Percentiles rank a stretch among this genome's conserved stretches.
phyloP scores from a whole-genome alignment of 1,284 basidiomycete species.

The Erythrobasidium hasegawianum region DNA sequence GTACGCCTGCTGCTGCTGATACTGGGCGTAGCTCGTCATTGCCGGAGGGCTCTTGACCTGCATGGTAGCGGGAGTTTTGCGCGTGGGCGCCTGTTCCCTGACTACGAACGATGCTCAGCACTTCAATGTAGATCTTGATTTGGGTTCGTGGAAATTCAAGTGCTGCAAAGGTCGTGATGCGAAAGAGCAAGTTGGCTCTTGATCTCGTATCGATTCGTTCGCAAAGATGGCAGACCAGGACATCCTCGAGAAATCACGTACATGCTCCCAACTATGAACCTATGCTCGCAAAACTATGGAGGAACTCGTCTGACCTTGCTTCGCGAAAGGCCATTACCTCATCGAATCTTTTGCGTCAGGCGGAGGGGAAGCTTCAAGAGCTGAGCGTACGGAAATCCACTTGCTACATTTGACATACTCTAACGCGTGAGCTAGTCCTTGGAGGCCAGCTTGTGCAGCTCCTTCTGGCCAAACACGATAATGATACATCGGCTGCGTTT shows the following conservation, averaged over 20 bases:
- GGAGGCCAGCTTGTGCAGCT: constrained; percentile 24
- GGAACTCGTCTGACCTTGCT: too few relatives aligned
- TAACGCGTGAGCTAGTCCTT: constrained; percentile 13
- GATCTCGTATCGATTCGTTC: too few relatives aligned
- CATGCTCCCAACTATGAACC: neutral
- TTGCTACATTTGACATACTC: too few relatives aligned
- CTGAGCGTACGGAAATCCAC: constrained; percentile 17
- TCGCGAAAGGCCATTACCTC: constrained; percentile 25
- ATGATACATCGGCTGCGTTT: constrained; percentile 17
- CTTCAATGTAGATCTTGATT: too few relatives aligned
- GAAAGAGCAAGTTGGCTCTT: too few relatives aligned
- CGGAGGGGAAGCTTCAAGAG: constrained; percentile 24
- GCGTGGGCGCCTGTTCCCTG: too few relatives aligned
- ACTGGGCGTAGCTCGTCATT: constrained; percentile 17
- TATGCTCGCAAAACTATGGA: neutral
- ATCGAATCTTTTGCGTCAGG: constrained; percentile 30
- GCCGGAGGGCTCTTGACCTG: neutral
- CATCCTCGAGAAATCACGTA: constrained; percentile 21
- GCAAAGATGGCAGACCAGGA: constrained; percentile 19
- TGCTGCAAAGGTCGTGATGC: too few relatives aligned
- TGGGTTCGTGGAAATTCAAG: too few relatives aligned
- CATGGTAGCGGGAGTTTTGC: constrained; percentile 10
- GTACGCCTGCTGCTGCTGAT: constrained; percentile 27
- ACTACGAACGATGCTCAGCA: too few relatives aligned
- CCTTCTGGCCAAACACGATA: constrained; percentile 21